A percentile compares a stretch with the other conserved stretches of the same genome.
Conservation (phyloP, 2,329 filamentous ascomycete genomes). For the Zymoseptoria brevis region DNA sequence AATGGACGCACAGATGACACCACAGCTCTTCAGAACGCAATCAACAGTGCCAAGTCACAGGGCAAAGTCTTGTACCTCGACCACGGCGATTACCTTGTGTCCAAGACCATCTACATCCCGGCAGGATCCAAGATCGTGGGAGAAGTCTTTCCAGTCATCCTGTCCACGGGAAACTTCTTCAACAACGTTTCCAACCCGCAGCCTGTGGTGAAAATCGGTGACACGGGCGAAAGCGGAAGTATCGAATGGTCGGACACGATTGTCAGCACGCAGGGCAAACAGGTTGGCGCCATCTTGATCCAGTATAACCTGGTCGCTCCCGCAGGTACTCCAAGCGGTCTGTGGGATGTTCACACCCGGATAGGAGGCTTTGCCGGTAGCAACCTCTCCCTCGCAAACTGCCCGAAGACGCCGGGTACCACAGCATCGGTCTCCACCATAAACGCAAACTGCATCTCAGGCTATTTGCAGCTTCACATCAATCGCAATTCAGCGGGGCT, state of each 20-base stretch:
- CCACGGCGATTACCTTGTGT: constrained; percentile 64
- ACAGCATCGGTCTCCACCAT: constrained; percentile 13
- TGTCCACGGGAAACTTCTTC: constrained; percentile 50
- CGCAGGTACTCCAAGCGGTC: constrained; percentile 37
- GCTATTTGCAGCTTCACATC: constrained; percentile 31
- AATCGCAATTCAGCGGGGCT: constrained; percentile 49
- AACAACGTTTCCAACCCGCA: constrained; percentile 51
- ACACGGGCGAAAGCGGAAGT: constrained; percentile 53
- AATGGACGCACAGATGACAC: constrained; percentile 55
- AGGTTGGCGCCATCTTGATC: constrained; percentile 61
- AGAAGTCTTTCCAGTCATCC: constrained; percentile 50
- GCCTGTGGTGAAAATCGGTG: constrained; percentile 60
- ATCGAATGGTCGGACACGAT: constrained; percentile 68
- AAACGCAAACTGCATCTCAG: constrained; percentile 25
- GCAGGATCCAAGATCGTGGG: constrained; percentile 50
- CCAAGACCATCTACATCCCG: constrained; percentile 59
- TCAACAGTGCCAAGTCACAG: constrained; percentile 41
- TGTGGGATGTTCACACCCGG: constrained; percentile 50
- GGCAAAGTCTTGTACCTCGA: constrained; percentile 64
- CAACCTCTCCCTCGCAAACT: constrained; percentile 35
- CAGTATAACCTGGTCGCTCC: constrained; percentile 58
- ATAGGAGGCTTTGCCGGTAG: constrained; percentile 47
- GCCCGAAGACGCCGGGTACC: constrained; percentile 28
- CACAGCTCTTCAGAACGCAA: constrained; percentile 48
- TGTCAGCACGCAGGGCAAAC: constrained; percentile 58